Percentiles rank a stretch among this genome's conserved stretches.
Conservation (phyloP, 2,329 filamentous ascomycete species). For the Aspergillus piperis region DNA sequence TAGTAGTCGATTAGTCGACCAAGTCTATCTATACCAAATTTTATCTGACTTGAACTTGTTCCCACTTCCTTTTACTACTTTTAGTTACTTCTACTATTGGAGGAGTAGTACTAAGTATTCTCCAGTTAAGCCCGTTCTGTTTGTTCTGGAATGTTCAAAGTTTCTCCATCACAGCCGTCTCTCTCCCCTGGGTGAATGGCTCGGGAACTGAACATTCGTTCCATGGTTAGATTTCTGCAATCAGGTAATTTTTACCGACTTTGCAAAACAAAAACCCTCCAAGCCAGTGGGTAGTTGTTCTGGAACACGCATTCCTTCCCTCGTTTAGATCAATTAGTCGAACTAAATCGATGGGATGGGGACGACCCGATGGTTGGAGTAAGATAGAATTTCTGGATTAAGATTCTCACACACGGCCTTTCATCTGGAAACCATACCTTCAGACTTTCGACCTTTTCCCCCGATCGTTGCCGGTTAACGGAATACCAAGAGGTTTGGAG, state of each 20-base stretch:
- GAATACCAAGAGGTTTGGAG: not conserved
- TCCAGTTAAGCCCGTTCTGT: not conserved
- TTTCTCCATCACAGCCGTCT: not conserved
- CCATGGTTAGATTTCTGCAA: not conserved
- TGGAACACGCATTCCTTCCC: not conserved
- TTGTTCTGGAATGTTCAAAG: conserved; percentile 7
- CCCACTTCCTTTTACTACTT: not conserved
- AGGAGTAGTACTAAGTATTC: no score
- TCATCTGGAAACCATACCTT: not conserved
- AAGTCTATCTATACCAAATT: not conserved
- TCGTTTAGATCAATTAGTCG: not conserved
- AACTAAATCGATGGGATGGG: no score
- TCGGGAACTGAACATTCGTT: not conserved
- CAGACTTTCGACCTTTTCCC: no score
- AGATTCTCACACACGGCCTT: not conserved
- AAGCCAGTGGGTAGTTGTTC: not conserved
- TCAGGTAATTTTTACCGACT: conserved; percentile 3
- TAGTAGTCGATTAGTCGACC: no score
- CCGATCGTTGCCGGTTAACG: not conserved
- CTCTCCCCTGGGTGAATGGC: not conserved
- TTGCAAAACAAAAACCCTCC: no score
- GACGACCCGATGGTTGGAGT: no score
- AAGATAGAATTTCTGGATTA: no score
- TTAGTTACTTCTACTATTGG: not conserved
- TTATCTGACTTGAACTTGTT: not conserved